Evolutionary conservation across 345 rosid genomes (phyloP), one percentile per base, ranked within the genome.

Genomic region (Melaleuca alternifolia): DNA sequence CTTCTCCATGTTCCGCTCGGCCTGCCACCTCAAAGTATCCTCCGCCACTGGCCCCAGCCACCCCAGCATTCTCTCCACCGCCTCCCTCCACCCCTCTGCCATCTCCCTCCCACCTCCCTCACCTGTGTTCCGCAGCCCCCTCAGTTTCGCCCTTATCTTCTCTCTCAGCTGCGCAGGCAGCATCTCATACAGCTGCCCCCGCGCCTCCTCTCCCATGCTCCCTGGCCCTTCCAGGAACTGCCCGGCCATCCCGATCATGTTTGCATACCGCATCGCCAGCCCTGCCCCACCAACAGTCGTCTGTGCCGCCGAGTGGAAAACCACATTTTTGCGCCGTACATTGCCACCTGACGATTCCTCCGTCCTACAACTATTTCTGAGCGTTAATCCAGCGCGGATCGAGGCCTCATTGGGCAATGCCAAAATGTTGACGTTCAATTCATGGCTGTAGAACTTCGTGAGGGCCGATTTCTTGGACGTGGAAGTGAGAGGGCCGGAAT

Each of bases 21-120:
- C 87, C 71, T 92, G 92, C 96, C 96, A 93, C 87, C 86, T 88
- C 89, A 92, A 33, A 23, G 94, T 93, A 44, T 93, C 94, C 1
- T 86, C 89, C 21, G 94, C 94, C 87, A 93, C 53, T 1, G 94
- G 94, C 10, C 59, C 91, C 87, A 92, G 75, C 96, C 94, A 92
- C 88, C 26, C 50, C 90, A 92, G 57, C 84, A 92, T 84, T 51
- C 86, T 91, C 90, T 89, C 92, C 87, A 91, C 82, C 26, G 89
- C 90, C 24, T 85, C 92, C 88, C 91, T 88, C 93, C 94, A 92
- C 82, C 90, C 90, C 24, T 87, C 88, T 41, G 90, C 92, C 87
- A 89, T 24, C 54, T n/a, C 54, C 84, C 82, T 14, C 53, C 56
- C n/a, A 83, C 88, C 2, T 54, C 84, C 18, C n/a, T 83, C 61